Evolutionary conservation across 2,329 filamentous ascomycete genomes (phyloP).

Genomic region (Ambrosiella cleistominuta): DNA sequence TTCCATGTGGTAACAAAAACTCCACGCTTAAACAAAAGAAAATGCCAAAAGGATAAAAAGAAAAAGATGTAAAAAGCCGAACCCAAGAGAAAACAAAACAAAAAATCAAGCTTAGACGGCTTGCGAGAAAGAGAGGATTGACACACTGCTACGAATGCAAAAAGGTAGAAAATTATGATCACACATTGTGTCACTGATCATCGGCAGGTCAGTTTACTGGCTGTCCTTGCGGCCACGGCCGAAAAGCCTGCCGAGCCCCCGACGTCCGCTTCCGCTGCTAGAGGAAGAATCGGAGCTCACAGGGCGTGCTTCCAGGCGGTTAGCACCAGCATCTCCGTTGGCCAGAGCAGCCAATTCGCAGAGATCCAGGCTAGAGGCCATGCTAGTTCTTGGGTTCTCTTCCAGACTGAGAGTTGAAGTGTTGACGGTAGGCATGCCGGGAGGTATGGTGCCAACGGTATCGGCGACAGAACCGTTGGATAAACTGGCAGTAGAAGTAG

Average conservation of each 20-base stretch:
- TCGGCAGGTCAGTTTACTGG: background rate
- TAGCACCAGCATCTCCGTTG: background rate
- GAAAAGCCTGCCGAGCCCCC: constrained; percentile 5
- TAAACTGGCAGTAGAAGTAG: background rate
- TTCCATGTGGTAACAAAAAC: constrained; percentile 2
- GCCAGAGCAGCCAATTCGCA: background rate
- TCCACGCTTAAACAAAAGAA: background rate
- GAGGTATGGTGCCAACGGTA: background rate
- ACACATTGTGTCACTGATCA: background rate
- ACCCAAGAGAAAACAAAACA: background rate
- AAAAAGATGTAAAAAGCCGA: background rate
- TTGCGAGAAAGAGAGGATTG: too few species aligned
- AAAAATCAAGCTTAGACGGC: too few species aligned
- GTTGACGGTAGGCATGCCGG: background rate
- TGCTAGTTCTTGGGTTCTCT: background rate
- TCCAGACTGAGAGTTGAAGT: constrained; percentile 1
- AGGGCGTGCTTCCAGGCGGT: background rate
- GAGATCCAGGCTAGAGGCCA: background rate
- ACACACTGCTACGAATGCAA: too few species aligned
- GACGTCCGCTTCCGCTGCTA: constrained; percentile 5
- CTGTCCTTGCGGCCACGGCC: constrained; percentile 7
- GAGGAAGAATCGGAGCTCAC: constrained; percentile 7
- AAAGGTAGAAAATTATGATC: too few species aligned
- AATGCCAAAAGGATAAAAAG: background rate
- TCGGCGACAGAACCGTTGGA: background rate